Evolutionary conservation across 75 land plant genomes (phyloP), one percentile per base, ranked within the genome.

Genomic region (Sequoia sempervirens): DNA sequence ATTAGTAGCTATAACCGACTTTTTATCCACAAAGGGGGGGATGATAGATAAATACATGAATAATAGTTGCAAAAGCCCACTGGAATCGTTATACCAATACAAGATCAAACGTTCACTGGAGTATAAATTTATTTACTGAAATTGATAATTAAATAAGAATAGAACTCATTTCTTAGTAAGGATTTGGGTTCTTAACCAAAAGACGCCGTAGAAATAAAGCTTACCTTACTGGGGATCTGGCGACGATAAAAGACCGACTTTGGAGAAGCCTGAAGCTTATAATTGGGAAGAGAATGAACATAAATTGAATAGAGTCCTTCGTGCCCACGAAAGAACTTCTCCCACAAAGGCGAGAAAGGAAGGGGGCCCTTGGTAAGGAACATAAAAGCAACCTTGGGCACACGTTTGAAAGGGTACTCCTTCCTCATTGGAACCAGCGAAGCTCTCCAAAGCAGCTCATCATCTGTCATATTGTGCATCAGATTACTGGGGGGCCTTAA

Each of bases 381-480:
- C 96, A 95, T 94, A 81, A 95, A 95, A 34, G 97, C 97, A 41
- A 95, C 84, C 87, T 95, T 95, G 1, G 97, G 94, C 75, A 87
- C 90, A 78, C 90, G 88, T 37, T 72, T 75, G 76, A 89, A 89
- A 2, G 96, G 97, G 40, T 87, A 87, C 64, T 83, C 86, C 80
- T 87, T 88, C 14, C 94, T 82, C 17, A 58, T 46, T 45, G 94
- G 97, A n/a, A 84, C 94, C 32, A 95, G 74, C 17, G 96, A 88
- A 37, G 96, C 94, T 45, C 91, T 87, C 96, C 97, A 95, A 2
- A 95, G 85, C 8, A 95, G 90, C 92, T 94, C 96, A 3, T 85
- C 54, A 64, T 95, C 97, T 47, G 70, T 91, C 94, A 94, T 91
- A 34, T 80, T 75, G 79, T 95, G 96, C 79, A 76, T 85, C 86